Base-by-base conservation (phyloP, 2,329 filamentous ascomycete genomes). In the Fusarium tupiense region DNA sequence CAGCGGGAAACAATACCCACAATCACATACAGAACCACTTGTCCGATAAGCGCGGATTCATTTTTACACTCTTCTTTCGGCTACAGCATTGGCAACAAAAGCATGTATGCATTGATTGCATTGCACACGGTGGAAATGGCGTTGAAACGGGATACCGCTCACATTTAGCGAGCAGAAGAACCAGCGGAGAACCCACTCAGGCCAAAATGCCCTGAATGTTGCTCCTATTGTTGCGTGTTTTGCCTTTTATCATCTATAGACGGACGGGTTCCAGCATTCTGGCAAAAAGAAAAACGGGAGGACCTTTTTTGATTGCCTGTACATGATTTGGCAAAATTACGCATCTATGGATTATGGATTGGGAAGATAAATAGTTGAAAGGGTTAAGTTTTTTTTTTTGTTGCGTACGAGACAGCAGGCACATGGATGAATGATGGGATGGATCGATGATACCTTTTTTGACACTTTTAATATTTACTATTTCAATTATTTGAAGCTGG, bases 371-470 rank as follows among this genome's bases (percentile, higher is more conserved):
- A 43, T 43, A 47, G 54, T 44, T 35, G 37, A 35, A 60, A 24
- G 56, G 44, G 38, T 54, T 44, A 50, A 56, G 46, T 64, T 31
- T 56, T 24, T 56, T 41, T 47, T 69, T 41, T 41, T 56, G 35
- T 56, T 56, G 52, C 56, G 66, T 70, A 74, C 68, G 59, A 44
- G 75, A 41, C 33, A 52, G 47, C 49, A 64, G 69, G 67, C 68
- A 70, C 60, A 72, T 66, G 50, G 68, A 72, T 67, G 50, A 75
- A 75, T 67, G 61, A 75, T 59, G 68, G 61, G 26, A 69, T 57
- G 46, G 64, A 63, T 56, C 49, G 66, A 76, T 69, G 66, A 73
- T 77, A 72, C 69, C 57, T 73, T 67, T 69, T 43, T 64, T 69
- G 64, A 24, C 40, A 29, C 11, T 67, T 68, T 67, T 68, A 62